A percentile compares a stretch with the other conserved stretches of the same genome.
phyloP scores from a whole-genome alignment of 768 basidiomycete genomes.

The Leucosporidium yakuticum region DNA sequence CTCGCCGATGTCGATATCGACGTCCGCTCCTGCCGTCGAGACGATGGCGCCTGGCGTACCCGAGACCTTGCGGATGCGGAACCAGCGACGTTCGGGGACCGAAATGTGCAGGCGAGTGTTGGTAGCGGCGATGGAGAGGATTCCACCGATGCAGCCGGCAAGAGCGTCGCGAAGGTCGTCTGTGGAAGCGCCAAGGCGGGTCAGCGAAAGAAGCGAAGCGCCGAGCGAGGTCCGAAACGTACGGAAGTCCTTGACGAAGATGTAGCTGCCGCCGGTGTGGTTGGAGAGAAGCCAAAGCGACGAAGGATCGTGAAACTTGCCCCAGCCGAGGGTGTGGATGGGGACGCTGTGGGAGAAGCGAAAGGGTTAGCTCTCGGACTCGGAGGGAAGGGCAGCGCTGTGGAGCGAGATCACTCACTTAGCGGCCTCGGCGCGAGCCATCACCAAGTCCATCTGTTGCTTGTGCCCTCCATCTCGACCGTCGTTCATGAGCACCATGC shows the following conservation, averaged over 20 bases:
- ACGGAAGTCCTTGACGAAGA: slow-evolving; percentile 90
- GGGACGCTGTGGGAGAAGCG: slow-evolving; percentile 57
- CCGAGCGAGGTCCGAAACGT: background rate
- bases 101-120: slow-evolving; percentile 94
- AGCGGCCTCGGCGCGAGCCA: slow-evolving; percentile 92
- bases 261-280: slow-evolving; percentile 94
- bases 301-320: slow-evolving; percentile 92
- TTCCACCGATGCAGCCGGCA: slow-evolving; percentile 88
- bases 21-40: slow-evolving; percentile 84
- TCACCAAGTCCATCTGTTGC: slow-evolving; percentile 96
- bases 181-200: background rate
- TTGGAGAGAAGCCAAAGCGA: slow-evolving; percentile 99
- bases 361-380: background rate
- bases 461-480: slow-evolving; percentile 84
- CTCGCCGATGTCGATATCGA: slow-evolving; percentile 91
- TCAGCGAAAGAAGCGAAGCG: background rate
- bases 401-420: slow-evolving; percentile 53
- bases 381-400: background rate
- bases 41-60: slow-evolving; percentile 83
- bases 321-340: slow-evolving; percentile 95
- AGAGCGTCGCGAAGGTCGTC: slow-evolving; percentile 83
- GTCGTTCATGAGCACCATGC: slow-evolving; percentile 89
- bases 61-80: slow-evolving; percentile 89
- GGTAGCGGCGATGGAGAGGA: slow-evolving; percentile 88
- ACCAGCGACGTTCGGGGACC: slow-evolving; percentile 80